Conservation (phyloP, 2,329 filamentous ascomycete species). For the Pleoardoris graminearum region DNA sequence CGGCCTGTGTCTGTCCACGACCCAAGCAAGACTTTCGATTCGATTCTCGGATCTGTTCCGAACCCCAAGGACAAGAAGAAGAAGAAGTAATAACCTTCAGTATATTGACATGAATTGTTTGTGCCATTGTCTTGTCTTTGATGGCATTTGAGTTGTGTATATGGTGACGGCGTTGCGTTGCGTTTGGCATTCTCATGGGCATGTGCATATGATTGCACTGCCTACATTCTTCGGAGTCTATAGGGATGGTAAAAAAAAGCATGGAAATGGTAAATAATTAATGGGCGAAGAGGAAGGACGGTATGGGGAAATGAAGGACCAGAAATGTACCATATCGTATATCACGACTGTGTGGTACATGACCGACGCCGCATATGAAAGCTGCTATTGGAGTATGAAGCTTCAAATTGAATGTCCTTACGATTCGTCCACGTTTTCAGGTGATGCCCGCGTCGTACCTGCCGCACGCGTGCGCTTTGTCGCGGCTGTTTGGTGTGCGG, state of each 20-base stretch:
- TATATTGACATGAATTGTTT: background rate
- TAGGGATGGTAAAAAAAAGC: no score
- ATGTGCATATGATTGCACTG: background rate
- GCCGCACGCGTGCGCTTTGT: no score
- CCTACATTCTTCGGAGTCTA: background rate
- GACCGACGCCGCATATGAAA: no score
- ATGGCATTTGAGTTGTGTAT: background rate
- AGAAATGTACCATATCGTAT: no score
- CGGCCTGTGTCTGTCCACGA: constrained; percentile 41
- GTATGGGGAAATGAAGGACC: background rate
- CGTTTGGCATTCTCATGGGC: background rate
- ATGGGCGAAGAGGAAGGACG: background rate
- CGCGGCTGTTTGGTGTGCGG: background rate
- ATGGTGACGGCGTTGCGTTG: constrained; percentile 7
- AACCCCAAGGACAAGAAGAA: constrained; percentile 28
- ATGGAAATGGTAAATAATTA: background rate
- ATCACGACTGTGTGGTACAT: no score
- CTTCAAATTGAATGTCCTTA: no score
- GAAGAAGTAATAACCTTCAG: constrained; percentile 25
- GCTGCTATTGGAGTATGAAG: background rate
- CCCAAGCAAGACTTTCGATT: constrained; percentile 54
- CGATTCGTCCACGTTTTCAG: no score
- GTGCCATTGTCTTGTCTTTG: background rate
- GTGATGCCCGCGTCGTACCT: no score
- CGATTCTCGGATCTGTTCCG: constrained; percentile 46